Evolutionary conservation across 371 early-diverging fungal species (phyloP), one percentile per base, ranked within the genome.

Genomic region (Mucor piriformis): DNA sequence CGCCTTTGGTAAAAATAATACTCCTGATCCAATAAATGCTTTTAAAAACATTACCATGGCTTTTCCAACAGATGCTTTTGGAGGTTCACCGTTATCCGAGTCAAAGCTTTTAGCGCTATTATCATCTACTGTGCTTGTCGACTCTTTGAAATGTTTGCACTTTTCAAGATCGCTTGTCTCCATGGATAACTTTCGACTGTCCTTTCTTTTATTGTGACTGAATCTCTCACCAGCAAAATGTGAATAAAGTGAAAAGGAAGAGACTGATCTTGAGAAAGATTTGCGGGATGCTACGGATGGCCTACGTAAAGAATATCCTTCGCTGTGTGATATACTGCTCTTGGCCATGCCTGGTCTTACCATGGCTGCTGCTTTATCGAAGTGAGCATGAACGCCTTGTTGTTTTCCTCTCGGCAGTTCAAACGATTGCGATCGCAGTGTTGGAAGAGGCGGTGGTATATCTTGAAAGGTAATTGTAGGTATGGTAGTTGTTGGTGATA

Each of bases 11-110:
- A 85, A 54, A 58, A 86, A 86, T 12, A 86, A 57, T 13, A 85
- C 73, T 20, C 90, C 90, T 7, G 88, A 88, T 15, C 90, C 92
- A 57, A 91, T 85, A 64, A 90, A 91, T 6, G 90, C 87, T 69
- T 92, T 92, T 57, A 89, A 68, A 23, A 90, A 75, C 82, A 92
- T 76, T 60, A 92, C 86, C 64, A 88, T 86, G 13, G 88, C 89
- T 67, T 89, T 91, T 47, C 76, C 74, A 13, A 77, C 78, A 0
- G 84, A 81, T 6, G 90, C 82, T 25, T 81, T 79, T 6, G 83
- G 72, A 1, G 64, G 13, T 1, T 20, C 46, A 5, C 55, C 56
- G 12, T 54, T 54, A 23, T 23, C 43, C 8, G 29, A 29, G 3
- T 57, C 50, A 24, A 24, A 10, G 24, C 46, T 46, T 12, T 46